phyloP scores from a whole-genome alignment of 306 rosid species.

The Vigna angularis region DNA sequence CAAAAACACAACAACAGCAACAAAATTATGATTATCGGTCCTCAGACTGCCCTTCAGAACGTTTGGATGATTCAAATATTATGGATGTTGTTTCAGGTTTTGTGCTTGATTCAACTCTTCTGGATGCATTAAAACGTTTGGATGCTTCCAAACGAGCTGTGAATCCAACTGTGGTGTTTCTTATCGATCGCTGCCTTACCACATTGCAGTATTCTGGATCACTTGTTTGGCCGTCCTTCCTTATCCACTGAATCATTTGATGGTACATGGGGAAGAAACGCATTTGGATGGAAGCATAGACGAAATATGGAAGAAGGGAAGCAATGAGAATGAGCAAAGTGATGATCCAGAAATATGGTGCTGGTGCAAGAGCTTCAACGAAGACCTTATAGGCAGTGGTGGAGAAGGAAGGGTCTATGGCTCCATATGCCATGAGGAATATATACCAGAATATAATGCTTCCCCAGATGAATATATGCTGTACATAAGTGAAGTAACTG shows the following conservation, averaged over 20 bases:
- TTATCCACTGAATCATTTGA: constrained; percentile 93
- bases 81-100: constrained; percentile 63
- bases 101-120: constrained; percentile 53
- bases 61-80: not conserved
- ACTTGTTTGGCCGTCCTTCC: constrained; percentile 69
- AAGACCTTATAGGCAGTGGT: constrained; percentile 92
- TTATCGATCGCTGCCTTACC: constrained; percentile 80
- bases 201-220: constrained; percentile 83
- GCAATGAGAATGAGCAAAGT: constrained; percentile 68
- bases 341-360: constrained; percentile 80
- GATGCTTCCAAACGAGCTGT: constrained; percentile 91
- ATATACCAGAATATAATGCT: constrained; percentile 79
- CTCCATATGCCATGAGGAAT: constrained; percentile 90
- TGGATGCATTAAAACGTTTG: constrained; percentile 36
- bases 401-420: constrained; percentile 68
- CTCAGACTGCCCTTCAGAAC: constrained; percentile 49
- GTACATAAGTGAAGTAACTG: constrained; percentile 83
- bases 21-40: constrained; percentile 7
- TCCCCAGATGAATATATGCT: constrained; percentile 96
- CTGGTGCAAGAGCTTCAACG: constrained; percentile 88
- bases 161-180: constrained; percentile 80
- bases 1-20: not conserved
- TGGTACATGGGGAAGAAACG: constrained; percentile 87
- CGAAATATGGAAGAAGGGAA: constrained; percentile 74
- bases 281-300: constrained; percentile 69